Conservation (phyloP, 345 rosid genomes). For the Sisymbrium irio region DNA sequence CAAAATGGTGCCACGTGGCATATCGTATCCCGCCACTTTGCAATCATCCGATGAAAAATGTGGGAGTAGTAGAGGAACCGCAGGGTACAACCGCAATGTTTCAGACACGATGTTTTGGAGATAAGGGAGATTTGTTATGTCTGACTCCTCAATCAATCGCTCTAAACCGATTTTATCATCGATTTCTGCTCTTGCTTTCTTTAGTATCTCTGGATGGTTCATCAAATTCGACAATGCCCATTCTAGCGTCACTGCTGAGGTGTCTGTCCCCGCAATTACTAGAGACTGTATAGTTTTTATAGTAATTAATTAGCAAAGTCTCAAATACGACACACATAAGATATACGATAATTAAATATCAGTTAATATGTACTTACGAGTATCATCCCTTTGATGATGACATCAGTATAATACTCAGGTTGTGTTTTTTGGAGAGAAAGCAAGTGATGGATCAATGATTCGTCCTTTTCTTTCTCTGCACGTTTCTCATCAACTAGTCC, state of each 20-base stretch:
- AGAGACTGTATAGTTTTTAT: constrained; percentile 35
- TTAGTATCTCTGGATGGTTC: constrained; percentile 38
- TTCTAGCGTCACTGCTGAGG: constrained; percentile 41
- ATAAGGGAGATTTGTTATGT: constrained; percentile 37
- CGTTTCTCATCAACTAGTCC: constrained; percentile 48
- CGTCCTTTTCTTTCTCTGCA: constrained; percentile 8
- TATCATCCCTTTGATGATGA: constrained; percentile 49
- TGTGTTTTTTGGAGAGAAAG: constrained; percentile 49
- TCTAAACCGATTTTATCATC: constrained; percentile 33
- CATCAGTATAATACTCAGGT: constrained; percentile 48
- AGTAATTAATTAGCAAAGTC: too few relatives aligned
- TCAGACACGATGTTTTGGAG: constrained; percentile 44
- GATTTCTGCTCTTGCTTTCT: constrained; percentile 41
- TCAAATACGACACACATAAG: too few relatives aligned
- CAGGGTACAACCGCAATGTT: constrained; percentile 43
- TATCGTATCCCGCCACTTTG: constrained; percentile 39
- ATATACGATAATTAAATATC: not conserved
- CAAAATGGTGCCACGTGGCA: constrained; percentile 44
- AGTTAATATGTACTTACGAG: constrained; percentile 23
- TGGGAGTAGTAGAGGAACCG: constrained; percentile 40
- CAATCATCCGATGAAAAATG: constrained; percentile 43
- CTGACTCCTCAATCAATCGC: constrained; percentile 36
- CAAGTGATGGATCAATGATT: constrained; percentile 50
- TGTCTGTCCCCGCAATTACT: constrained; percentile 49
- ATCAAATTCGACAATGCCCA: constrained; percentile 50